Conservation (phyloP, 2,329 filamentous ascomycete genomes). For the Zymoseptoria brevis region DNA sequence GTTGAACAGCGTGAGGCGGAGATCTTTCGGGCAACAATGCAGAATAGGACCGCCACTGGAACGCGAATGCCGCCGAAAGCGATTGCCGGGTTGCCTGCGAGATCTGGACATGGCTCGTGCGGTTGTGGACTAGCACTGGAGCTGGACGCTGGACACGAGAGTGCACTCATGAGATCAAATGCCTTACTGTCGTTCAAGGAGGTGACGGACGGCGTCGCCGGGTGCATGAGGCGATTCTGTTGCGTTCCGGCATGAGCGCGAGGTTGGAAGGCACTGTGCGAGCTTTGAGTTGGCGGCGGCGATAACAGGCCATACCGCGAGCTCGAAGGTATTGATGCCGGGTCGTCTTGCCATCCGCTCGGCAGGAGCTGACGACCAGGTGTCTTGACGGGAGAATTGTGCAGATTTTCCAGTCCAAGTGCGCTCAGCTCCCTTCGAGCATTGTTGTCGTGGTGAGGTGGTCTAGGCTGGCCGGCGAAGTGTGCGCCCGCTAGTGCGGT, state of each 20-base stretch:
- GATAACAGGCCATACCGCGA: neutral
- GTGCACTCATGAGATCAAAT: neutral
- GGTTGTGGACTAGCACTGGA: neutral
- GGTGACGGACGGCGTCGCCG: neutral
- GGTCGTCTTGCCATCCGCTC: neutral
- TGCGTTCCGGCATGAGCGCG: neutral
- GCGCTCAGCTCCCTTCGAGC: neutral
- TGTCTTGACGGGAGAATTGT: neutral
- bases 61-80: neutral
- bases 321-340: neutral
- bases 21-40: neutral
- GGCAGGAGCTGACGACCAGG: neutral
- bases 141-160: neutral
- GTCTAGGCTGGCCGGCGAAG: neutral
- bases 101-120: neutral
- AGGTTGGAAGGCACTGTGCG: neutral
- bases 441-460: neutral
- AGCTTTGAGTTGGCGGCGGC: neutral
- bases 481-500: neutral
- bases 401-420: neutral
- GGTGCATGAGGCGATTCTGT: neutral
- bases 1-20: neutral
- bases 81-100: neutral
- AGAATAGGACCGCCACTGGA: neutral
- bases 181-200: neutral